Base-by-base conservation (phyloP, 2,329 filamentous ascomycete species). In the Nigrospora oryzae region DNA sequence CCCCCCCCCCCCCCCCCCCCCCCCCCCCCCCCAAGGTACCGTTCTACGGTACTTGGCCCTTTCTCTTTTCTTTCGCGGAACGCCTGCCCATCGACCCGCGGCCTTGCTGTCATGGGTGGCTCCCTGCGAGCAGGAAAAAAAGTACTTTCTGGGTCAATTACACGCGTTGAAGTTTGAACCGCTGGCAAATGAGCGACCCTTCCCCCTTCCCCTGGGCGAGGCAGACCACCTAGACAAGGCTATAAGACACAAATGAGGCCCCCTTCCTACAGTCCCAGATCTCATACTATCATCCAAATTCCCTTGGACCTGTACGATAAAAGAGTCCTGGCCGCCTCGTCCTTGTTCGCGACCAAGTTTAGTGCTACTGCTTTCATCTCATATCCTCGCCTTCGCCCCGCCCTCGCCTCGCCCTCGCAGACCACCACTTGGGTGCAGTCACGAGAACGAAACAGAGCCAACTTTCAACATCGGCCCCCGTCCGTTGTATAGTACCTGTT, bases 241-340 rank as follows among this genome's bases (percentile, higher is more conserved):
- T 49, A 49, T 49, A 49, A 46, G 44, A 49, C 38, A 44, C 37
- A 41, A 46, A 44, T 49, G 44, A 36, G 34, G 33, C 47, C 47
- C 47, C 44, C 42, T 46, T 41, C 37, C 34, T 33, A 34, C n/a
- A 33, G 32, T 39, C 32, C 36, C 30, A 33, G 17, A 38, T 39
- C 43, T 42, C 38, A 34, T 33, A 46, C 36, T 37, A 37, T 47
- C 40, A 44, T 38, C 44, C 42, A 46, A 46, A 36, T 41, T 36
- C 38, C 31, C 13, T 39, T 30, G 19, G 34, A 11, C 39, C 28
- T 48, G 46, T 48, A 48, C 46, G 46, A 46, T 46, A 49, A 45
- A 36, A 34, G 28, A 11, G 23, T 36, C 40, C 40, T 16, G 40
- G 41, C 44, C 32, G 31, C 34, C 23, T 14, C 19, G 35, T 37